Evolutionary conservation across 225 moss, liverwort and hornwort species (phyloP).

Genomic region (Pleurozium schreberi): DNA sequence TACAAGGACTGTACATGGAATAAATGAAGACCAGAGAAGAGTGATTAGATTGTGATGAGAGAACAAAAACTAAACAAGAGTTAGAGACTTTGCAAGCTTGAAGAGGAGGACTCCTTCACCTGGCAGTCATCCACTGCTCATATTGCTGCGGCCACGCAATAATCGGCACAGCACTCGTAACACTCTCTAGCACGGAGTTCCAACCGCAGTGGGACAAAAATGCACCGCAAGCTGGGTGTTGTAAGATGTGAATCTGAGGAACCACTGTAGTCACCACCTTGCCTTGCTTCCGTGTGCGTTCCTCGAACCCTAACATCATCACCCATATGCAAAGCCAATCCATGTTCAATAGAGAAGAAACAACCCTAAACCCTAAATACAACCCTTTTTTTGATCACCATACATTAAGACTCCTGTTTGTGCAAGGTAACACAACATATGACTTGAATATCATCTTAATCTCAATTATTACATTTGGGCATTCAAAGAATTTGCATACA

Average conservation of each 20-base stretch:
- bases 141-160: slow-evolving; percentile 14
- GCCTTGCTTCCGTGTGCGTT: slow-evolving; percentile 6
- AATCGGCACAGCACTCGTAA: background rate
- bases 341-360: too few species aligned
- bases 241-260: slow-evolving; percentile 11
- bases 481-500: too few species aligned
- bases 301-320: slow-evolving; percentile 1
- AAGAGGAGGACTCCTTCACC: background rate
- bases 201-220: slow-evolving; percentile 18
- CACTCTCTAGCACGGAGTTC: slow-evolving; percentile 13
- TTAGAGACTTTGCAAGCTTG: rapidly evolving
- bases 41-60: background rate
- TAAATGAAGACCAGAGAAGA: too few species aligned
- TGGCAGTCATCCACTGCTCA: slow-evolving; percentile 26
- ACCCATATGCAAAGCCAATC: too few species aligned
- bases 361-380: too few species aligned
- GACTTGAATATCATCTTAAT: background rate
- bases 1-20: rapidly evolving
- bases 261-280: background rate
- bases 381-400: too few species aligned
- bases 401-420: too few species aligned
- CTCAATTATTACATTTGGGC: background rate
- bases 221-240: slow-evolving; percentile 15
- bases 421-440: too few species aligned
- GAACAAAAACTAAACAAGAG: background rate